Conservation (phyloP, 192 early-diverging fungal genomes). For the Neocallimastix lanati region DNA sequence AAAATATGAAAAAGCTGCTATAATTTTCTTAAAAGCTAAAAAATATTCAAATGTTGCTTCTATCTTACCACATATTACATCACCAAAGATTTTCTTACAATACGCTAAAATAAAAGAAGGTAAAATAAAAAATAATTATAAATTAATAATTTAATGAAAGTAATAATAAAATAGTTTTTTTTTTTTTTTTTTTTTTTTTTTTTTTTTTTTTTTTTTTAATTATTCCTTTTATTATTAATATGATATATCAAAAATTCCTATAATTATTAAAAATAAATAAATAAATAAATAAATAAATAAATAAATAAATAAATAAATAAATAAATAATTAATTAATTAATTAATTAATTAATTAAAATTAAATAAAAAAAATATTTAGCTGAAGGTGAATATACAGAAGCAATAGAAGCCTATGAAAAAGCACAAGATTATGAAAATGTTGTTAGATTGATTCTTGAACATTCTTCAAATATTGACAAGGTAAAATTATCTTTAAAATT, state of each 20-base stretch:
- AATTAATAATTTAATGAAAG: too few species aligned
- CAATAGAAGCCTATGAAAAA: constrained; percentile 25
- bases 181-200: too few species aligned
- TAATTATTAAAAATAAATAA: too few species aligned
- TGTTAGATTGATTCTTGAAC: constrained; percentile 23
- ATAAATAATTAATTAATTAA: too few species aligned
- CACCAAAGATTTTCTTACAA: constrained; percentile 19
- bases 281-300: too few species aligned
- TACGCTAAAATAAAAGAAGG: constrained; percentile 26
- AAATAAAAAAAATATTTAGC: constrained; percentile 7
- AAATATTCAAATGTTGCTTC: constrained; percentile 16
- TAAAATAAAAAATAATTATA: neutral
- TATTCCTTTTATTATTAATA: too few species aligned
- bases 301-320: too few species aligned
- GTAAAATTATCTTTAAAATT: neutral
- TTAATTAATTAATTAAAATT: too few species aligned
- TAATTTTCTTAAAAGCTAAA: constrained; percentile 27
- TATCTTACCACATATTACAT: constrained; percentile 15
- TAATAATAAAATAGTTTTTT: too few species aligned
- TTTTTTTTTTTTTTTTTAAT: too few species aligned
- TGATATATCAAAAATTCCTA: too few species aligned
- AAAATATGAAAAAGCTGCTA: constrained; percentile 27
- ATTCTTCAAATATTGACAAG: constrained; percentile 23
- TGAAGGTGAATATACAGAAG: constrained; percentile 18
- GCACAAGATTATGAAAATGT: constrained; percentile 27